phyloP scores from a whole-genome alignment of 1,284 basidiomycete species.

The Clitocybe nebularis region DNA sequence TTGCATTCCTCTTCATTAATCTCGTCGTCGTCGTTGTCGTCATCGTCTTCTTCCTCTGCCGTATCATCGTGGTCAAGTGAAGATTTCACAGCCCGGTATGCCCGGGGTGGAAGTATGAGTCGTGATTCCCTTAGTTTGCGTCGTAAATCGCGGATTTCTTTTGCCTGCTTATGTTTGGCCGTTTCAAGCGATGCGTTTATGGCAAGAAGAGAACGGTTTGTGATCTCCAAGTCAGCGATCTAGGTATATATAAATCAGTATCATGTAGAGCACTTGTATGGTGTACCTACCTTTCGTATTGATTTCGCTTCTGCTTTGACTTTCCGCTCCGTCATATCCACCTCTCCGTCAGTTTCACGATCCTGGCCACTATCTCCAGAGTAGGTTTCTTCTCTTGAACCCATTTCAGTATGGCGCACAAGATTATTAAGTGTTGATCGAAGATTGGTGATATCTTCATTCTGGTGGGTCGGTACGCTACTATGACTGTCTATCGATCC shows the following conservation, averaged over 20 bases:
- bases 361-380: constrained; percentile 24
- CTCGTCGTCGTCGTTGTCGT: constrained; percentile 39
- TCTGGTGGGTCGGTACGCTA: constrained; percentile 12
- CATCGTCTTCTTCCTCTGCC: constrained; percentile 37
- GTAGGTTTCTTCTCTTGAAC: constrained; percentile 22
- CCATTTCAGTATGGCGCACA: constrained; percentile 24
- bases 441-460: constrained; percentile 20
- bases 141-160: constrained; percentile 73
- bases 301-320: constrained; percentile 69
- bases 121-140: constrained; percentile 74
- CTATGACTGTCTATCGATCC: constrained; percentile 31
- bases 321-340: constrained; percentile 46
- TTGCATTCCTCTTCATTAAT: constrained; percentile 38
- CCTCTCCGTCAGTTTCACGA: constrained; percentile 26
- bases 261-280: background rate
- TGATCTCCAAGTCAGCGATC: constrained; percentile 84
- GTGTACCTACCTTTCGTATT: constrained; percentile 69
- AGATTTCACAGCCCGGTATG: constrained; percentile 54
- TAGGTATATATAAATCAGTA: constrained; percentile 24
- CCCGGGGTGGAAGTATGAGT: constrained; percentile 65
- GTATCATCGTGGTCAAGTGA: constrained; percentile 39
- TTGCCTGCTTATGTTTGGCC: constrained; percentile 71
- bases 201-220: constrained; percentile 71
- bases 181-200: constrained; percentile 75
- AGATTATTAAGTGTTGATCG: constrained; percentile 31